A percentile compares a stretch with the other conserved stretches of the same genome.
Evolutionary conservation across 1,284 basidiomycete species (phyloP).

Genomic region (Agroathelia rolfsii): DNA sequence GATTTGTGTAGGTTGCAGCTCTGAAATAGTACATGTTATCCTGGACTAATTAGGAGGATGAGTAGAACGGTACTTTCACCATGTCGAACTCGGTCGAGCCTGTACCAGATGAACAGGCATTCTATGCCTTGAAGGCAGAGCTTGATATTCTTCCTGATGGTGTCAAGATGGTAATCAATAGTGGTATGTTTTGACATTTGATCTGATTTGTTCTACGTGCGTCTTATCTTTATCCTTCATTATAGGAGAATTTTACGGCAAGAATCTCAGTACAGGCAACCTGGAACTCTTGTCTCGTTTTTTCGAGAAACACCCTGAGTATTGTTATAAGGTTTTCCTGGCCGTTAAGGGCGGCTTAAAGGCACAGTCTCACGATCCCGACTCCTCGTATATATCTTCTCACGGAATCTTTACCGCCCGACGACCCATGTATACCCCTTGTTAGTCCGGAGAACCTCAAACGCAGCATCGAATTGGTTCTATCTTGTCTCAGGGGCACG

Average conservation of each 20-base stretch:
- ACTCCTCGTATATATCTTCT: constrained; percentile 20
- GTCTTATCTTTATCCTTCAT: not conserved
- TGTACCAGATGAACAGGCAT: constrained; percentile 43
- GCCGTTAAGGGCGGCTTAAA: constrained; percentile 34
- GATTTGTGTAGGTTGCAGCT: constrained; percentile 17
- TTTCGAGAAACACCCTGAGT: constrained; percentile 42
- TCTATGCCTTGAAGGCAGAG: constrained; percentile 54
- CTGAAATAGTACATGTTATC: constrained; percentile 4
- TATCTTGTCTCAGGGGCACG: constrained; percentile 27
- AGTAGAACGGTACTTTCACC: too few relatives aligned
- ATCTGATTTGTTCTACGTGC: too few relatives aligned
- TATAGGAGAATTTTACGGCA: constrained; percentile 34
- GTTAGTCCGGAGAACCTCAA: constrained; percentile 30
- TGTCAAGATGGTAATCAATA: constrained; percentile 38
- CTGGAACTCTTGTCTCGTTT: constrained; percentile 33
- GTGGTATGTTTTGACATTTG: constrained; percentile 33
- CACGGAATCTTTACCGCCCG: not conserved
- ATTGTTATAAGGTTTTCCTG: constrained; percentile 39
- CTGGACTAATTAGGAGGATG: too few relatives aligned
- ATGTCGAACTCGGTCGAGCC: constrained; percentile 26
- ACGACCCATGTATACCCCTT: constrained; percentile 1
- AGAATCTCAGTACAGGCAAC: constrained; percentile 24
- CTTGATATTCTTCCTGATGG: constrained; percentile 39
- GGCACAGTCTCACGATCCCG: constrained; percentile 11
- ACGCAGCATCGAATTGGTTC: constrained; percentile 27